Conservation (phyloP, 129 eudicot genomes). For the Cynara cardunculus region DNA sequence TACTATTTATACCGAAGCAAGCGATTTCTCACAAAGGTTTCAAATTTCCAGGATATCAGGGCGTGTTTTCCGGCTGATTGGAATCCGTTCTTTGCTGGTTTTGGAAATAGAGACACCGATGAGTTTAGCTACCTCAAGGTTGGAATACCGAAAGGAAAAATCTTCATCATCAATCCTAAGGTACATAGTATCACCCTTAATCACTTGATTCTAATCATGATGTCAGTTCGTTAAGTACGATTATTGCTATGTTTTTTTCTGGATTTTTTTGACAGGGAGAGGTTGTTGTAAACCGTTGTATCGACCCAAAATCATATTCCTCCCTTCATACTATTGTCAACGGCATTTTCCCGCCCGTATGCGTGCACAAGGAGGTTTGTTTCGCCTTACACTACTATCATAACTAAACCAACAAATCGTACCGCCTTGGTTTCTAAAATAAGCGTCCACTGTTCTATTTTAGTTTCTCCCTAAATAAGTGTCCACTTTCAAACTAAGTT, state of each 20-base stretch:
- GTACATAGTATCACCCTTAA: slow-evolving; percentile 23
- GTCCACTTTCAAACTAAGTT: neutral
- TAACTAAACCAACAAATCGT: neutral
- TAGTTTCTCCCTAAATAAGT: neutral
- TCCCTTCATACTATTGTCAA: slow-evolving; percentile 70
- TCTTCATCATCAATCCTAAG: slow-evolving; percentile 92
- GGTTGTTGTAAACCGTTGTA: slow-evolving; percentile 72
- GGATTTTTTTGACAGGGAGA: slow-evolving; percentile 54
- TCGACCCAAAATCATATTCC: slow-evolving; percentile 69
- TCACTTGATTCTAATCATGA: neutral
- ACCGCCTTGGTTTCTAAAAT: neutral
- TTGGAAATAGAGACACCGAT: slow-evolving; percentile 97
- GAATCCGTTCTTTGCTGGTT: slow-evolving; percentile 94
- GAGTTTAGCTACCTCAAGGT: slow-evolving; percentile 90
- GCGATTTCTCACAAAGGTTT: neutral
- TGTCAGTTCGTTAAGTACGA: neutral
- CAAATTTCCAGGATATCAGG: slow-evolving; percentile 65
- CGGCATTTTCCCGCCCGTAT: slow-evolving; percentile 71
- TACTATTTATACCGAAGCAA: neutral
- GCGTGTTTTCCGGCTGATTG: slow-evolving; percentile 70
- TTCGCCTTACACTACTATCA: neutral
- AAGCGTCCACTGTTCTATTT: neutral
- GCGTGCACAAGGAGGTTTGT: slow-evolving; percentile 49
- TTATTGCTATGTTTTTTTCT: neutral
- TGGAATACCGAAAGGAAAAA: slow-evolving; percentile 83